Evolutionary conservation across 1,284 basidiomycete genomes (phyloP).

Genomic region (Pseudomicrostroma phylloplanum): DNA sequence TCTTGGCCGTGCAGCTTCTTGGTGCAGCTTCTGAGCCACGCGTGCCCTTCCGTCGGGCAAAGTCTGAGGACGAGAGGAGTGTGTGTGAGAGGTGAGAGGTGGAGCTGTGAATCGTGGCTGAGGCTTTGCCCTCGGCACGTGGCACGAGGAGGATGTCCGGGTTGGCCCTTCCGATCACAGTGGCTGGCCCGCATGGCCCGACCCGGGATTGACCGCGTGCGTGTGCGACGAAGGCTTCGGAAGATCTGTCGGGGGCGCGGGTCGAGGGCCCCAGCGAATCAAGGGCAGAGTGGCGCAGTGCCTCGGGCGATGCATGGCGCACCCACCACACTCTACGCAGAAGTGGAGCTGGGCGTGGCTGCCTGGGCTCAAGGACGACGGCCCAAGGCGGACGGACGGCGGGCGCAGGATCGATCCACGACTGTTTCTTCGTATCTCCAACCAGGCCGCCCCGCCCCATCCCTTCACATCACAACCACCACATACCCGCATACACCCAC

Average conservation of each 20-base stretch:
- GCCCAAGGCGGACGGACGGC: too few species aligned
- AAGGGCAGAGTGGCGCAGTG: neutral
- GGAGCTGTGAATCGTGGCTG: too few species aligned
- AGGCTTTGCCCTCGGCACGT: too few species aligned
- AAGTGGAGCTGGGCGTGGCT: neutral
- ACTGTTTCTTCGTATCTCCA: neutral
- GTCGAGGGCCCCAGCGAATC: neutral
- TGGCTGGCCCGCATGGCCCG: too few species aligned
- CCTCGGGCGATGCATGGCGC: neutral
- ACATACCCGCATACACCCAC: slow-evolving; percentile 3
- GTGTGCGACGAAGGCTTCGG: neutral
- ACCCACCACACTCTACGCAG: neutral
- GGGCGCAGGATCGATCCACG: neutral
- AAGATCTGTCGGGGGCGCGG: neutral
- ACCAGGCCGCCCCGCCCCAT: neutral
- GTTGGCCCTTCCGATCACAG: too few species aligned
- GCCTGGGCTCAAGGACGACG: neutral
- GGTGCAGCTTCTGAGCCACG: too few species aligned
- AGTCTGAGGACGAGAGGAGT: too few species aligned
- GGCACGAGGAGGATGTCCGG: too few species aligned
- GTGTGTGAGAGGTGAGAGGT: too few species aligned
- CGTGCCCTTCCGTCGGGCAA: too few species aligned
- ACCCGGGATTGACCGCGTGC: neutral
- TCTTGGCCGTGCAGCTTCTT: too few species aligned
- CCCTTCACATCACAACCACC: slow-evolving; percentile 2